These are phyloP conservation scores for Arthrobotrys entomopaga DNA, from an alignment of 2,329 filamentous ascomycete genomes.

Conservation along the genomic window DNA sequence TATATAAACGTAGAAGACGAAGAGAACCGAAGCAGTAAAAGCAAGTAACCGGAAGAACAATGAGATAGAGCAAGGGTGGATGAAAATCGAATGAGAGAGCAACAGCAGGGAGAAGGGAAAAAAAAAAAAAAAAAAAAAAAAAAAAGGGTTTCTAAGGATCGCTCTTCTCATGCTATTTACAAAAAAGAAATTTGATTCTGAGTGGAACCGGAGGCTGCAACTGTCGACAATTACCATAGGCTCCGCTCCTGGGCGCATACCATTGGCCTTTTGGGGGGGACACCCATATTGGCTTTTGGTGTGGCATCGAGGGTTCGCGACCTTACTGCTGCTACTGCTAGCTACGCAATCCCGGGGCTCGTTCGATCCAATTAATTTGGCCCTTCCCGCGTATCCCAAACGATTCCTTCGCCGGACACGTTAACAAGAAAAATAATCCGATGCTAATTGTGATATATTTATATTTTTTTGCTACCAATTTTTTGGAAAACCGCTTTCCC, in stretches of 20 bases:
- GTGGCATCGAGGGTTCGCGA: slow-evolving; percentile 51
- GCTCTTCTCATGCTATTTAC: slow-evolving; percentile 22
- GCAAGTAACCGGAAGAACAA: slow-evolving; percentile 23
- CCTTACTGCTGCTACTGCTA: slow-evolving; percentile 23
- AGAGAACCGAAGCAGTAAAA: slow-evolving; percentile 17
- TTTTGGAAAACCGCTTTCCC: too few relatives aligned
- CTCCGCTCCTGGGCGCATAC: slow-evolving; percentile 50
- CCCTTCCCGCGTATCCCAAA: not conserved
- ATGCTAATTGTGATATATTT: not conserved
- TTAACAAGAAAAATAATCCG: not conserved
- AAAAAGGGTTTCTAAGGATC: slow-evolving; percentile 18
- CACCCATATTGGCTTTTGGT: slow-evolving; percentile 30
- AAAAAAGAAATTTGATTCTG: slow-evolving; percentile 21
- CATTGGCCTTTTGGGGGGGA: slow-evolving; percentile 52
- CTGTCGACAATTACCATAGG: slow-evolving; percentile 41
- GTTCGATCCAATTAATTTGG: too few relatives aligned
- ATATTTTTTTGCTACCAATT: too few relatives aligned
- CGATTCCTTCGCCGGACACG: too few relatives aligned
- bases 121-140: slow-evolving; percentile 8
- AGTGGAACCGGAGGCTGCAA: slow-evolving; percentile 21
- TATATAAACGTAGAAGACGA: slow-evolving; percentile 29
- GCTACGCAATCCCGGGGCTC: slow-evolving; percentile 22
- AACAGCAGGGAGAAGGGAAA: not conserved
- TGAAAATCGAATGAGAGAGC: not conserved
- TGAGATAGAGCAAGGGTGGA: slow-evolving; percentile 2